phyloP scores from a whole-genome alignment of 2,329 filamentous ascomycete species.

The Paraconiothyrium brasiliense region DNA sequence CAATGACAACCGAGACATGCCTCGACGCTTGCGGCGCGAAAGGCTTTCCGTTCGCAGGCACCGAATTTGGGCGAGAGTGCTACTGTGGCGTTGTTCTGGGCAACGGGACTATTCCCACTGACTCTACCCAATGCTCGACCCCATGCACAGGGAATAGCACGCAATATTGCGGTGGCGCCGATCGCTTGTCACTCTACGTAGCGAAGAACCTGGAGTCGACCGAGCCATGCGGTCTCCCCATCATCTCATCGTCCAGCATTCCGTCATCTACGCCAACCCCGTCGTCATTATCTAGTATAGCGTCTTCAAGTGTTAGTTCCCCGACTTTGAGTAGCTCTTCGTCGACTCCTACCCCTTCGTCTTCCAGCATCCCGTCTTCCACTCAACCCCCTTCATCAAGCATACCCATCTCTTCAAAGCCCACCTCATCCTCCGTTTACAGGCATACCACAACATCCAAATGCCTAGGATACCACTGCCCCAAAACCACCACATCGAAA shows the following conservation, averaged over 20 bases:
- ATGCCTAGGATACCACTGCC: slow-evolving; percentile 8
- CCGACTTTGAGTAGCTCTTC: neutral
- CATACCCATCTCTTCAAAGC: neutral
- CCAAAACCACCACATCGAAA: neutral
- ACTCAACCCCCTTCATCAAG: neutral
- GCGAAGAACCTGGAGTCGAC: slow-evolving; percentile 27
- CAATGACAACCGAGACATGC: slow-evolving; percentile 52
- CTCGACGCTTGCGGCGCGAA: slow-evolving; percentile 50
- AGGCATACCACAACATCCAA: neutral
- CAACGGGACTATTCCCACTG: slow-evolving; percentile 36
- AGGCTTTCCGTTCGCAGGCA: slow-evolving; percentile 51
- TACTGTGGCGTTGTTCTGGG: slow-evolving; percentile 51
- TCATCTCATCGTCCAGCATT: slow-evolving; percentile 17
- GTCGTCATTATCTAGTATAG: slow-evolving; percentile 1
- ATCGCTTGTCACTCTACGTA: slow-evolving; percentile 36
- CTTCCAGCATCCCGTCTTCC: neutral
- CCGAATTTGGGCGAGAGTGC: slow-evolving; percentile 35
- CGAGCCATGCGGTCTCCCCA: slow-evolving; percentile 24
- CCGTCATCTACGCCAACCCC: slow-evolving; percentile 17
- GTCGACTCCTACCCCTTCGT: neutral
- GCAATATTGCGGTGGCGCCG: slow-evolving; percentile 25
- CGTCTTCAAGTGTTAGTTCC: neutral
- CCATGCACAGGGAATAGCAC: slow-evolving; percentile 25
- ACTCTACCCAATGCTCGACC: slow-evolving; percentile 20
- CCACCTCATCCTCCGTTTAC: no score